Percentiles rank a stretch among this genome's conserved stretches.
phyloP scores from a whole-genome alignment of 345 rosid genomes.

The Trapa bicornis region DNA sequence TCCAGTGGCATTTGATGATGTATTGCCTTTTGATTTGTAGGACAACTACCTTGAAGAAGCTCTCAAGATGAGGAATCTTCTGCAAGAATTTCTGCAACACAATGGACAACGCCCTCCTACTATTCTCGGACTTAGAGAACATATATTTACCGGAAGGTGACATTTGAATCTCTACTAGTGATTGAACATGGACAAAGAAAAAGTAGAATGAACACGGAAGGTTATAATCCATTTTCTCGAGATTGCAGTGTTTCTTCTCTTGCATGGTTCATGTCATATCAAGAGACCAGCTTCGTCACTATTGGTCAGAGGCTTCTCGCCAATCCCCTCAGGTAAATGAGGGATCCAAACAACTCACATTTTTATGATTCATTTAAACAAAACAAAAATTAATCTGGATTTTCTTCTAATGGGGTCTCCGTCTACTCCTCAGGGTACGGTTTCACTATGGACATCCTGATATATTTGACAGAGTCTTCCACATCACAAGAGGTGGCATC shows the following conservation, averaged over 20 bases:
- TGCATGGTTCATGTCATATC: conserved; percentile 99
- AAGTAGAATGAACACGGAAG: neutral
- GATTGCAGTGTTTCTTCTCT: conserved; percentile 85
- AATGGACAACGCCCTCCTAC: conserved; percentile 72
- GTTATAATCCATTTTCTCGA: neutral
- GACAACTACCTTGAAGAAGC: conserved; percentile 93
- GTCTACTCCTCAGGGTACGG: conserved; percentile 47
- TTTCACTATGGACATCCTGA: conserved; percentile 99
- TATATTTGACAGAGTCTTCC: conserved; percentile 84
- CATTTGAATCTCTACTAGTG: neutral
- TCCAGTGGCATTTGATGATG: conserved; percentile 10
- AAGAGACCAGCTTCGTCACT: conserved; percentile 92
- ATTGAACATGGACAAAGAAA: neutral
- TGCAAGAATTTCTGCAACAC: conserved; percentile 71
- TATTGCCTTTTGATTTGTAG: conserved; percentile 27
- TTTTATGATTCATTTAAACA: neutral
- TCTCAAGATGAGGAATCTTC: conserved; percentile 90
- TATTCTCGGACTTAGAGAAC: conserved; percentile 85
- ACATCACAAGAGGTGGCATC: conserved; percentile 94
- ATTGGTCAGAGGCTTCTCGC: conserved; percentile 93
- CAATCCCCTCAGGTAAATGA: conserved; percentile 69
- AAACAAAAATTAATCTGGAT: neutral
- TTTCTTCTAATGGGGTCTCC: neutral
- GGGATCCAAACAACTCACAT: neutral
- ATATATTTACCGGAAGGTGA: conserved; percentile 94